A percentile compares a stretch with the other conserved stretches of the same genome.
These are phyloP conservation scores for Phaeoacremonium minimum DNA, from an alignment of 2,329 filamentous ascomycete species.

Conservation along the genomic window DNA sequence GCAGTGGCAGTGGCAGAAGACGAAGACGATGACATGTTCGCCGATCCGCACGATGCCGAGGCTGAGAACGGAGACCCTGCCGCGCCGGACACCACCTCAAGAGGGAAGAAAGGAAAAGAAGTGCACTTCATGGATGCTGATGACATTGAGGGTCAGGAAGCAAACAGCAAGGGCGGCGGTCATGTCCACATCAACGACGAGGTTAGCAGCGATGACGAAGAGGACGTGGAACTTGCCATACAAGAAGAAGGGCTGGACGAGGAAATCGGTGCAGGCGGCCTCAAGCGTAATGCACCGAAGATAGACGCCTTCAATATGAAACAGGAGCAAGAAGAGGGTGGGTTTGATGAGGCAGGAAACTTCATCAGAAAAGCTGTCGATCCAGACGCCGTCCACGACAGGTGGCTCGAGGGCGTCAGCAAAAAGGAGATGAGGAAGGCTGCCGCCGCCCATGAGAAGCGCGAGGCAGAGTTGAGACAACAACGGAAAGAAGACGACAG, in stretches of 20 bases:
- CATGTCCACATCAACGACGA: conserved; percentile 60
- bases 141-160: conserved; percentile 76
- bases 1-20: conserved; percentile 40
- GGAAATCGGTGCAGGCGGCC: conserved; percentile 83
- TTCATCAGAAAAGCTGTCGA: conserved; percentile 86
- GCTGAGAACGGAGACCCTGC: conserved; percentile 6
- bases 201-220: conserved; percentile 56
- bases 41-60: conserved; percentile 26
- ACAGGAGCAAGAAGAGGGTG: conserved; percentile 84
- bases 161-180: conserved; percentile 68
- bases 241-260: conserved; percentile 76
- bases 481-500: conserved; percentile 76
- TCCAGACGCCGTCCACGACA: conserved; percentile 85
- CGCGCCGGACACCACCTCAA: conserved; percentile 22
- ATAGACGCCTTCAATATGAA: conserved; percentile 96
- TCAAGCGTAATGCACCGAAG: conserved; percentile 90
- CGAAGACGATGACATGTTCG: conserved; percentile 83
- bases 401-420: conserved; percentile 86
- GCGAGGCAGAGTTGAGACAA: conserved; percentile 71
- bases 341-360: conserved; percentile 88
- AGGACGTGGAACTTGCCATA: conserved; percentile 70
- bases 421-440: conserved; percentile 92
- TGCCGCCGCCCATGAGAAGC: conserved; percentile 79
- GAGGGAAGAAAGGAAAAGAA: conserved; percentile 58
- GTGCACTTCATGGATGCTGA: conserved; percentile 55